Evolutionary conservation across 73 alveolate species (phyloP), one percentile per base, ranked within the genome.

Genomic region (Paramecium bursaria): DNA sequence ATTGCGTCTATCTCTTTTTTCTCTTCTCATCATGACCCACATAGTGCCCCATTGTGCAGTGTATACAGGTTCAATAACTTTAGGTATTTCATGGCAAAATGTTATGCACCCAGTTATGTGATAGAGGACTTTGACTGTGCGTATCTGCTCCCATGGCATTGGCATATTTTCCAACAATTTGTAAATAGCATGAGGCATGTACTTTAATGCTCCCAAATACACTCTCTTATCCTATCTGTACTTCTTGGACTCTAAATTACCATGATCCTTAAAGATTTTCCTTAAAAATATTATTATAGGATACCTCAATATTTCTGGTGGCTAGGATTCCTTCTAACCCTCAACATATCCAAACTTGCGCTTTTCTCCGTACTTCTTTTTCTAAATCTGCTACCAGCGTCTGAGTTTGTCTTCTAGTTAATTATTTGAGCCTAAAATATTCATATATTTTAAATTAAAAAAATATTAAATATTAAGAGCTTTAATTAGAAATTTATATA

Each of bases 1-100:
- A 95, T 98, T 99, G 19, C 99, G 92, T 77, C 99, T 94, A 90
- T 94, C 99, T 52, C 99, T 92, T 93, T 98, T 98, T 94, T 98
- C 99, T 90, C 98, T 96, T 86, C 99, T 94, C 99, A 98, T 98
- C 99, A 98, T 95, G 74, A 97, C 96, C 99, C 99, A 98, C 99
- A 97, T 97, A 30, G 99, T 94, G 9, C 99, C 99, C 99, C 99
- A 98, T 90, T 98, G 97, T 1, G 99, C 99, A 48, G 95, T 79
- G 90, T 95, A 98, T 33, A 98, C 96, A 0, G 99, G 99, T 85
- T 98, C 99, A 61, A 98, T 98, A 47, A 98, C 99, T 90, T 95
- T 97, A 15, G 99, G 99, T 23, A 97, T 94, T 85, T 97, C 99
- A 87, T 98, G 91, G 30, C 96, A 94, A 88, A 98, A 98, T 13